A percentile compares a stretch with the other conserved stretches of the same genome.
Conservation (phyloP, 2,329 filamentous ascomycete species). For the Stagonosporopsis rhizophila region DNA sequence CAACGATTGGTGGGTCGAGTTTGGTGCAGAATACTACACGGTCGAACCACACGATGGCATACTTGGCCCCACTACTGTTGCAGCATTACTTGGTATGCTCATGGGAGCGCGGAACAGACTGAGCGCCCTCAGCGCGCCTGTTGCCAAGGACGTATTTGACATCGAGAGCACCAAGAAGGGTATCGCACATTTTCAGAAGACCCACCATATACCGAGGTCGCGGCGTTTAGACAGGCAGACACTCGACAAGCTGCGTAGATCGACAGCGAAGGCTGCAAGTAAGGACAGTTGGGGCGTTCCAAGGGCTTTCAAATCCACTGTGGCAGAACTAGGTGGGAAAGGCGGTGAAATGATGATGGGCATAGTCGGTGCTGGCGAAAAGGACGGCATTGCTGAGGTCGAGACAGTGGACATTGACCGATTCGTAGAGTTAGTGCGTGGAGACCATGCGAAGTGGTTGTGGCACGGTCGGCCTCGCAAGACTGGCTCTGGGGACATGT, state of each 20-base stretch:
- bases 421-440: constrained; percentile 78
- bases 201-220: constrained; percentile 79
- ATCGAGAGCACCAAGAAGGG: constrained; percentile 81
- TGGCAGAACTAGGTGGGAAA: constrained; percentile 91
- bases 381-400: constrained; percentile 87
- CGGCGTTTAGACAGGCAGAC: constrained; percentile 84
- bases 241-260: constrained; percentile 77
- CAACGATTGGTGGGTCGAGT: constrained; percentile 94
- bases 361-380: constrained; percentile 85
- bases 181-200: constrained; percentile 88
- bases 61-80: constrained; percentile 88
- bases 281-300: constrained; percentile 93
- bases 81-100: constrained; percentile 83
- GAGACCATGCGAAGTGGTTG: constrained; percentile 88
- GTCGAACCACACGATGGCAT: constrained; percentile 92
- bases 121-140: constrained; percentile 81
- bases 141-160: constrained; percentile 92
- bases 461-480: constrained; percentile 91
- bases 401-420: constrained; percentile 89
- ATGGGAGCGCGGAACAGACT: constrained; percentile 91
- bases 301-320: constrained; percentile 91
- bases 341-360: constrained; percentile 93
- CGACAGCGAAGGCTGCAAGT: constrained; percentile 88
- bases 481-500: constrained; percentile 50
- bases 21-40: constrained; percentile 90